Evolutionary conservation across 108 stramenopile genomes (phyloP), one percentile per base, ranked within the genome.

Genomic region (Cyclotella cryptica): DNA sequence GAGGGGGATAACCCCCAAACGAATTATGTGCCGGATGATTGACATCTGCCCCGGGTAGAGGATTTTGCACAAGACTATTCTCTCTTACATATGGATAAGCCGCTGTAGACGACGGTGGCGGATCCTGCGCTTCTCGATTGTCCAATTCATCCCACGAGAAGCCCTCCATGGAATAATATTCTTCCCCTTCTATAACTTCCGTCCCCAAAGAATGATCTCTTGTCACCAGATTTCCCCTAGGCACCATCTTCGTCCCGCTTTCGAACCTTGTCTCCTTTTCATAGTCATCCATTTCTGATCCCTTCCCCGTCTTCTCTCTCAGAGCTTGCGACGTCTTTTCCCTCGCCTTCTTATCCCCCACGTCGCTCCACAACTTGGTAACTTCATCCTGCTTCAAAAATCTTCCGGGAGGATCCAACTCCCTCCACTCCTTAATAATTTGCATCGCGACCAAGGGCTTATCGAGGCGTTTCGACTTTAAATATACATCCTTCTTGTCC

Each of bases 291-390:
- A 35, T 35, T 6, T 60, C 53, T 40, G 58, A 87, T 77, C 43
- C 86, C 87, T 73, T 89, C 84, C 58, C 86, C 7, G 88, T 88
- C 82, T 95, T 95, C 77, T 95, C 94, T 79, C 94, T 66, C 59
- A 95, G 69, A 15, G 94, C 94, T 81, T 95, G 94, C 67, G 80
- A 83, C 0, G 92, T 95, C 79, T 95, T 95, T 75, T 95, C 94
- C 39, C 94, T 69, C 12, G 90, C 94, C 71, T 92, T 93, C 53
- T 90, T 92, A 71, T 96, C 92, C 14, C 94, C 94, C 27, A 96
- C 92, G 79, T 96, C 94, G 57, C 69, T 27, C 94, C 94, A 96
- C 18, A 87, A 68, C 29, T 88, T 88, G 14, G 91, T 92, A 67
- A 72, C 78, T 28, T 92, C 90, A 68, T 93, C 85, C 30, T 88